Conservation (phyloP, 129 eudicot species). For the Flaveria robusta region DNA sequence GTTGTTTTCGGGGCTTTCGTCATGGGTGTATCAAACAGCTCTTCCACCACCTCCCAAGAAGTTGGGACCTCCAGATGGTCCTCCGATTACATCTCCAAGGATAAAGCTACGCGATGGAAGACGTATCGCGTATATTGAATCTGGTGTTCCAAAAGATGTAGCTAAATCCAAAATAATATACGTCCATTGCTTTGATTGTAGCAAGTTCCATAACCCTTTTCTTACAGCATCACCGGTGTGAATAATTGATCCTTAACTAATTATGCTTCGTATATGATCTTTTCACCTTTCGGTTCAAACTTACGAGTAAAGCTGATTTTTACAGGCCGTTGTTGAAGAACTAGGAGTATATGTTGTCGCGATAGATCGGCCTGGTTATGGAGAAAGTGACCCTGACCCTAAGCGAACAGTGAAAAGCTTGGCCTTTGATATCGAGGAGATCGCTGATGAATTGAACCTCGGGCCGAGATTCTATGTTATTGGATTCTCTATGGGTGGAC, state of each 20-base stretch:
- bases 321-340: conserved; percentile 52
- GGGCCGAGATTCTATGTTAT: conserved; percentile 60
- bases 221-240: conserved; percentile 49
- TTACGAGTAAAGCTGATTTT: not conserved
- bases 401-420: conserved; percentile 48
- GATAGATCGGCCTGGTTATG: conserved; percentile 77
- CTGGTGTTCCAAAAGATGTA: conserved; percentile 60
- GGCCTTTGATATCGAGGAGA: conserved; percentile 65
- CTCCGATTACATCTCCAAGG: conserved; percentile 65
- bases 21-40: conserved; percentile 64
- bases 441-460: conserved; percentile 65
- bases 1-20: conserved; percentile 44
- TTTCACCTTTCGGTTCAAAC: not conserved
- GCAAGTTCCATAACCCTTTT: conserved; percentile 54
- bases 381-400: conserved; percentile 81
- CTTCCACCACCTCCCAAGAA: conserved; percentile 65
- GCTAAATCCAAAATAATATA: conserved; percentile 64
- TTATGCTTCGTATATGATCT: not conserved
- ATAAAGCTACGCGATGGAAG: conserved; percentile 79
- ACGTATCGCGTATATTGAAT: conserved; percentile 61
- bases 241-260: not conserved
- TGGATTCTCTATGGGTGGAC: conserved; percentile 78
- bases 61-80: conserved; percentile 68
- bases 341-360: conserved; percentile 59
- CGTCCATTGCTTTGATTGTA: conserved; percentile 58